Conservation (phyloP, 2,329 filamentous ascomycete genomes). For the Pseudogymnoascus sp. region DNA sequence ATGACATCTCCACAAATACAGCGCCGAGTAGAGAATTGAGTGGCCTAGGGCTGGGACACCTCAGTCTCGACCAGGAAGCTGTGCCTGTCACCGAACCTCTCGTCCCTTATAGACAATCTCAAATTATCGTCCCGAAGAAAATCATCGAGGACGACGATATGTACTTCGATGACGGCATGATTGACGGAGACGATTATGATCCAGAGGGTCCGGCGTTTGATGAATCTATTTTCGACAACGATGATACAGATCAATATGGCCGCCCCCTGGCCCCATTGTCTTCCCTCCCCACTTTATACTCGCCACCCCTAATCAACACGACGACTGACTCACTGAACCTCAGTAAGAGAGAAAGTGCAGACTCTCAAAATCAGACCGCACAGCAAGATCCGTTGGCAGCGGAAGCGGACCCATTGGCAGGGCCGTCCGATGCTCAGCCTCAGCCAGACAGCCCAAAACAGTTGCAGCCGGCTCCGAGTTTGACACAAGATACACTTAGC, state of each 20-base stretch:
- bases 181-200: slow-evolving; percentile 37
- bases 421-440: neutral
- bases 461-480: slow-evolving; percentile 9
- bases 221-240: slow-evolving; percentile 64
- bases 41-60: neutral
- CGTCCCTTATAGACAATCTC: neutral
- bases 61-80: neutral
- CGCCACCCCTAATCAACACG: slow-evolving; percentile 19
- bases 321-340: slow-evolving; percentile 16
- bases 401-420: neutral
- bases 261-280: slow-evolving; percentile 38
- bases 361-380: neutral
- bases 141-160: slow-evolving; percentile 49
- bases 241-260: slow-evolving; percentile 56
- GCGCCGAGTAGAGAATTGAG: neutral
- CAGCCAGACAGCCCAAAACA: slow-evolving; percentile 7
- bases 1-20: neutral
- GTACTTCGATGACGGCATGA: slow-evolving; percentile 59
- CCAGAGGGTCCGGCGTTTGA: slow-evolving; percentile 53
- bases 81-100: slow-evolving; percentile 21
- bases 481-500: slow-evolving; percentile 51
- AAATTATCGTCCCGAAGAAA: neutral
- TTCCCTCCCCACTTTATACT: slow-evolving; percentile 24
- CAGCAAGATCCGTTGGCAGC: neutral
- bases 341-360: neutral